phyloP scores from a whole-genome alignment of 2,329 filamentous ascomycete genomes.

The Sporothrix pseudoabietina region DNA sequence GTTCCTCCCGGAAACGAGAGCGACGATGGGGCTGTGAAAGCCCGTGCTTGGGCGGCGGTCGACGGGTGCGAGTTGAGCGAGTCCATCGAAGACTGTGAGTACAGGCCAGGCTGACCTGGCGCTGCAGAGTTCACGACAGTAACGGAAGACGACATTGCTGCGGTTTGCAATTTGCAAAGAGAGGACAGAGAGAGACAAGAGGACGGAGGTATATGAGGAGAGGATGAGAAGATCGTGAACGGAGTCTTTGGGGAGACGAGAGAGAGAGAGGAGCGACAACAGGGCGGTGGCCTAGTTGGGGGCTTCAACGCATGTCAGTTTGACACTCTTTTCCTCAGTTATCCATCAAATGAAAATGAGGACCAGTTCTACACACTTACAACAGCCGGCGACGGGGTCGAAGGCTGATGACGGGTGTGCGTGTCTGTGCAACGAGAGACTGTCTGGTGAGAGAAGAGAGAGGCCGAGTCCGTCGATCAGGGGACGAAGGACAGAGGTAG shows the following conservation, averaged over 20 bases:
- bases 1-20: conserved; percentile 77
- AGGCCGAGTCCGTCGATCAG: conserved; percentile 28
- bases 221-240: background rate
- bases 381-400: conserved; percentile 36
- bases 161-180: background rate
- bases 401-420: conserved; percentile 35
- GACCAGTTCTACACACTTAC: conserved; percentile 34
- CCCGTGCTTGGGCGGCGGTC: conserved; percentile 90
- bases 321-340: conserved; percentile 32
- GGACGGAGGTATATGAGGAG: conserved; percentile 3
- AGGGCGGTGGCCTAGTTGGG: conserved; percentile 32
- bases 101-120: conserved; percentile 32
- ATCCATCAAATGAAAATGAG: conserved; percentile 34
- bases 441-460: background rate
- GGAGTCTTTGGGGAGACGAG: conserved; percentile 7
- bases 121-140: conserved; percentile 31
- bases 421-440: conserved; percentile 20
- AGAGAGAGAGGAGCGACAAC: conserved; percentile 22
- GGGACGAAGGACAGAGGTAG: conserved; percentile 24
- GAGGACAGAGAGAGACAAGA: background rate
- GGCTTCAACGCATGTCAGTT: conserved; percentile 34
- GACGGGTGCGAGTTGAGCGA: conserved; percentile 88
- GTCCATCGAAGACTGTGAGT: conserved; percentile 63
- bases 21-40: conserved; percentile 89
- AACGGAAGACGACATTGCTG: conserved; percentile 33